These are phyloP conservation scores for Boletus subparvulus DNA, from an alignment of 768 basidiomycete genomes.

Conservation along the genomic window DNA sequence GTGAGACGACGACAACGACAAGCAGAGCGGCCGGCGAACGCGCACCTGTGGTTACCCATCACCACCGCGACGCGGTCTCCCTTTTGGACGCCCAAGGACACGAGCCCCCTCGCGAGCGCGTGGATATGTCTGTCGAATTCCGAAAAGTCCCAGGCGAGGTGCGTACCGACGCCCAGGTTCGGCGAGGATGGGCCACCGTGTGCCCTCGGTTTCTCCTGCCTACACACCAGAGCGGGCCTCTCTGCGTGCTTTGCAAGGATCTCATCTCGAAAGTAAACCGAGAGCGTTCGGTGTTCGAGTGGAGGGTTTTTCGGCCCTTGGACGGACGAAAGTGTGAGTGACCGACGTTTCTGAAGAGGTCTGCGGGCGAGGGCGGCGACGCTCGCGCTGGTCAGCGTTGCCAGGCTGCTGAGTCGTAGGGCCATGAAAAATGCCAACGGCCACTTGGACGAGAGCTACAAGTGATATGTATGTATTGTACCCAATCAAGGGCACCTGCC, in stretches of 20 bases:
- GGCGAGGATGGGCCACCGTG: constrained; percentile 61
- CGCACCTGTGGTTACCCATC: constrained; percentile 84
- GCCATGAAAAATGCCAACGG: constrained; percentile 1
- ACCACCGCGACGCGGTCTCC: constrained; percentile 79
- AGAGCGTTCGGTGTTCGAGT: constrained; percentile 54
- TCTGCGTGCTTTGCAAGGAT: constrained; percentile 49
- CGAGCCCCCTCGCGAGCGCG: constrained; percentile 68
- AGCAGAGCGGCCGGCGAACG: not conserved
- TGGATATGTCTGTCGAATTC: constrained; percentile 68
- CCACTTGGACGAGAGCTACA: too few relatives aligned
- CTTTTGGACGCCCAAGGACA: constrained; percentile 65
- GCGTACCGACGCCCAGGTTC: constrained; percentile 47
- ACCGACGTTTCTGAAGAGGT: constrained; percentile 16
- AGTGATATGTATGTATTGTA: too few relatives aligned
- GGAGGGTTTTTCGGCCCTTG: constrained; percentile 57
- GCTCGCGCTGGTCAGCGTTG: not conserved
- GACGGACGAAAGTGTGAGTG: constrained; percentile 51
- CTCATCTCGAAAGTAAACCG: constrained; percentile 58
- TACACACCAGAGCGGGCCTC: constrained; percentile 64
- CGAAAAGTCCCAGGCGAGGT: constrained; percentile 71
- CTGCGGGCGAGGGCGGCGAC: constrained; percentile 5
- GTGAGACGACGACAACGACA: not conserved
- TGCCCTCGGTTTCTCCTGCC: constrained; percentile 52
- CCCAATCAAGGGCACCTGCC: too few relatives aligned
- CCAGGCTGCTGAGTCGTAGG: not conserved